Conservation (phyloP, 139 green algal genomes). For the Chlamydomonas sp. region DNA sequence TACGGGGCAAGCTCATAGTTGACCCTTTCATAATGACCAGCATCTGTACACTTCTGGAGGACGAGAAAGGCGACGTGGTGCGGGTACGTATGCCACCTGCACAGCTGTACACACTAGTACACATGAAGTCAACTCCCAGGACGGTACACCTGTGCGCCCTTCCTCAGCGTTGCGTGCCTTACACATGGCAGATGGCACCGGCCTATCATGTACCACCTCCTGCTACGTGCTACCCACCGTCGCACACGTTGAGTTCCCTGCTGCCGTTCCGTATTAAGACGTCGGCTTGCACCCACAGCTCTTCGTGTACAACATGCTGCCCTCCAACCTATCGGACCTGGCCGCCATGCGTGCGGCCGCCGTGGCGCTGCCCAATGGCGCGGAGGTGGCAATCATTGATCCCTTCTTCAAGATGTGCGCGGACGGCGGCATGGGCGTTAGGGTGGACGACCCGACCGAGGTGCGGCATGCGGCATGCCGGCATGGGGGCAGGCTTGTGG, state of each 20-base stretch:
- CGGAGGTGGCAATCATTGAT: conserved; percentile 48
- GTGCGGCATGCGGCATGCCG: not conserved
- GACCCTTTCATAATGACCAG: conserved; percentile 25
- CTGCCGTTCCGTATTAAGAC: too few species aligned
- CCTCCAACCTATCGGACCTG: not conserved
- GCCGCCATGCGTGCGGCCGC: not conserved
- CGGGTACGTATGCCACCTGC: conserved; percentile 5
- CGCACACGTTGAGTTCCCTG: too few species aligned
- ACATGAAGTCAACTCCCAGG: too few species aligned
- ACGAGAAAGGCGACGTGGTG: conserved; percentile 40
- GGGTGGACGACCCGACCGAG: conserved; percentile 59
- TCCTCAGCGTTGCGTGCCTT: too few species aligned
- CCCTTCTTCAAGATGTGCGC: conserved; percentile 54
- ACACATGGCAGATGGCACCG: too few species aligned
- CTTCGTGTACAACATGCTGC: conserved; percentile 37
- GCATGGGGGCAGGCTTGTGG: not conserved
- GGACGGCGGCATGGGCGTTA: conserved; percentile 41
- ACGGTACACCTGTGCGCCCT: too few species aligned
- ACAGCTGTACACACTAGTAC: too few species aligned
- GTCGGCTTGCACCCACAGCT: conserved; percentile 1
- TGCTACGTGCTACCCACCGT: too few species aligned
- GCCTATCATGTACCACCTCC: too few species aligned
- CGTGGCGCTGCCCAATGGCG: conserved; percentile 28
- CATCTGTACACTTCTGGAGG: conserved; percentile 36
- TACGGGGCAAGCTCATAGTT: conserved; percentile 37